These are phyloP conservation scores for Candida insectalens DNA, from an alignment of 805 yeast species.

Conservation along the genomic window DNA sequence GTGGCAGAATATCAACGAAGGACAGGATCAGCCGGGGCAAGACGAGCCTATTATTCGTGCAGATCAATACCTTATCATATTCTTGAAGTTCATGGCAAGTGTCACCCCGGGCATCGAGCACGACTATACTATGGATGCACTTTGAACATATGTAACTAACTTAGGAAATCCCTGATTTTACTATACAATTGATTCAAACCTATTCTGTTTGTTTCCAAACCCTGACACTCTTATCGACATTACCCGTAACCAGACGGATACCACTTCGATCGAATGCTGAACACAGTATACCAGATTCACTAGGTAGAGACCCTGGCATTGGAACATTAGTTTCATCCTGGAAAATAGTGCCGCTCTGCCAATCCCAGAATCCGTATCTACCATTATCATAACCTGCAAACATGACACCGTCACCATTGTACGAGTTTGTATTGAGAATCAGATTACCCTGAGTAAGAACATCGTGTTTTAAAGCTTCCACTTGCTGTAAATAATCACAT, in stretches of 20 bases:
- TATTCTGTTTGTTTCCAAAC: constrained; percentile 38
- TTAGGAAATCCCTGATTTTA: not conserved
- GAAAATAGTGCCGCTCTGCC: constrained; percentile 55
- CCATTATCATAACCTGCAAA: constrained; percentile 87
- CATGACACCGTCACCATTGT: constrained; percentile 51
- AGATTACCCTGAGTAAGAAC: constrained; percentile 22
- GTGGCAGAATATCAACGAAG: constrained; percentile 11
- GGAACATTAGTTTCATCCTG: constrained; percentile 46
- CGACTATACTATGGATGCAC: constrained; percentile 97
- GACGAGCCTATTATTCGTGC: constrained; percentile 47
- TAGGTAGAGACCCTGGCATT: constrained; percentile 60
- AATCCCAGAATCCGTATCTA: constrained; percentile 65
- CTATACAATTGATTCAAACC: not conserved
- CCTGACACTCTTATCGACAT: constrained; percentile 80
- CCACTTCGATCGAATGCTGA: constrained; percentile 76
- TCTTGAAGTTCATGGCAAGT: constrained; percentile 89
- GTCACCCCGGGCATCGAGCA: constrained; percentile 97
- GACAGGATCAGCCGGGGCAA: constrained; percentile 1
- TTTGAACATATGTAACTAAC: no score
- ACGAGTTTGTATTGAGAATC: constrained; percentile 60
- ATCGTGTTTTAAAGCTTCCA: constrained; percentile 20
- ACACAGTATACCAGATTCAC: constrained; percentile 61
- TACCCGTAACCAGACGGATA: constrained; percentile 72
- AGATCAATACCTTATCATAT: constrained; percentile 84
- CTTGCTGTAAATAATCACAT: constrained; percentile 53